Conservation (phyloP, 1,284 basidiomycete genomes). For the Meira nashicola region DNA sequence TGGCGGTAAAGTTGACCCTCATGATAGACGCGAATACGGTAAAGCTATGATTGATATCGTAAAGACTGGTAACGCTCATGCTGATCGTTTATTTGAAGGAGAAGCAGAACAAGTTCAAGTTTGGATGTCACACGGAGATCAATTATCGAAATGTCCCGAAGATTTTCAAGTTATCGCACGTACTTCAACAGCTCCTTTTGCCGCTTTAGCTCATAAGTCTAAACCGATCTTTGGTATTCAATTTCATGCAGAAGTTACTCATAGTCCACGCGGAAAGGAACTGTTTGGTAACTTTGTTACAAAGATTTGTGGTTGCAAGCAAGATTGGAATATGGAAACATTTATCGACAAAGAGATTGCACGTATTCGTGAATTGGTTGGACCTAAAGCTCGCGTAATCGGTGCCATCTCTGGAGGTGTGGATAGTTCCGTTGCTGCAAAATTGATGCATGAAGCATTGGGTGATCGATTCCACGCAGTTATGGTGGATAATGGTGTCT, state of each 20-base stretch:
- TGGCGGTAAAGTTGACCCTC: constrained; percentile 79
- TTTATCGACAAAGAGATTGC: constrained; percentile 97
- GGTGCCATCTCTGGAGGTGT: constrained; percentile 97
- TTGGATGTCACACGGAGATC: constrained; percentile 99
- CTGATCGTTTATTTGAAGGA: constrained; percentile 75
- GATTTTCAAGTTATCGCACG: constrained; percentile 83
- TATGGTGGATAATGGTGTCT: constrained; percentile 98
- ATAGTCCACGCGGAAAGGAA: constrained; percentile 82
- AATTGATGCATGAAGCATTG: constrained; percentile 99
- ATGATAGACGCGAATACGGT: constrained; percentile 92
- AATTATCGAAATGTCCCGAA: constrained; percentile 74
- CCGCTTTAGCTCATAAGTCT: constrained; percentile 83
- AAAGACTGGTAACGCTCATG: constrained; percentile 61
- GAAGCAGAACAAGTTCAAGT: constrained; percentile 78
- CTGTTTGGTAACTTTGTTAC: constrained; percentile 84
- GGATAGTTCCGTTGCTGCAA: constrained; percentile 95
- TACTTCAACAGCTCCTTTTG: constrained; percentile 83
- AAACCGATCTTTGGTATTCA: constrained; percentile 94
- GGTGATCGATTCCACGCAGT: constrained; percentile 95
- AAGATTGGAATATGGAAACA: constrained; percentile 97
- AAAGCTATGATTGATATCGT: constrained; percentile 75
- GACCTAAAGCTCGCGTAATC: constrained; percentile 88
- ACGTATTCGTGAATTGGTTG: constrained; percentile 91
- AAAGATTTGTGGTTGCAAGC: constrained; percentile 71
- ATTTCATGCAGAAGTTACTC: constrained; percentile 98